phyloP scores from a whole-genome alignment of 495 filamentous ascomycete genomes.

The Ramalina intermedia region DNA sequence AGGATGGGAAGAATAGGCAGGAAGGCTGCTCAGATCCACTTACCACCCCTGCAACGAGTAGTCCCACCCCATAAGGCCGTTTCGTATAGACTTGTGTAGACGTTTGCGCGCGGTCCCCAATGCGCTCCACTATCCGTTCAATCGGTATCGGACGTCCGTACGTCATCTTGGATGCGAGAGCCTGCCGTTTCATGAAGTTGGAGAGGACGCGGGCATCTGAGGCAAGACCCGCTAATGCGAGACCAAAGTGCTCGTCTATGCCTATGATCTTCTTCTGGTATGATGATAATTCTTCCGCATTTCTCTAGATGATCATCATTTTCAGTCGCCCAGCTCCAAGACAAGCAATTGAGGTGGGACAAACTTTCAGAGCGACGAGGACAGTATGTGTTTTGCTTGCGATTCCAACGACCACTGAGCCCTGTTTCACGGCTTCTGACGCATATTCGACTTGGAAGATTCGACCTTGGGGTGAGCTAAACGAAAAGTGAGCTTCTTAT shows the following conservation, averaged over 20 bases:
- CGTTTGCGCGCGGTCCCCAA: conserved; percentile 89
- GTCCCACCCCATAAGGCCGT: conserved; percentile 89
- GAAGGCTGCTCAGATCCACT: too few species aligned
- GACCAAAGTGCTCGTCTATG: conserved; percentile 88
- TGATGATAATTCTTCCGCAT: conserved; percentile 97
- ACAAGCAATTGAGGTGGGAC: conserved; percentile 4
- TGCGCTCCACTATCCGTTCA: conserved; percentile 72
- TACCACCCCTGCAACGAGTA: conserved; percentile 74
- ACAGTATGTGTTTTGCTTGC: conserved; percentile 97
- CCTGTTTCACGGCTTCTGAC: conserved; percentile 96
- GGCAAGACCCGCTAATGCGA: conserved; percentile 91
- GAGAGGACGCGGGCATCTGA: conserved; percentile 97
- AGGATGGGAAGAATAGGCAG: too few species aligned
- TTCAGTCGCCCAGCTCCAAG: conserved; percentile 4
- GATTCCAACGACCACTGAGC: conserved; percentile 91
- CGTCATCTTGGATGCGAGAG: conserved; percentile 83
- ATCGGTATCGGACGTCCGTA: conserved; percentile 88
- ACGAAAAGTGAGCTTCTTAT: conserved; percentile 12
- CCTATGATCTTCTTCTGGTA: conserved; percentile 99
- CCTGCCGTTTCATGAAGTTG: conserved; percentile 99
- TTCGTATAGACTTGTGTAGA: conserved; percentile 98
- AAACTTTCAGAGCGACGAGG: conserved; percentile 89
- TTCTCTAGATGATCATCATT: conserved; percentile 44
- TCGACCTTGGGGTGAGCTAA: conserved; percentile 92
- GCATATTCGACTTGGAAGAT: conserved; percentile 99